Base-by-base conservation (phyloP, 768 basidiomycete species). In the Trametes villosa region DNA sequence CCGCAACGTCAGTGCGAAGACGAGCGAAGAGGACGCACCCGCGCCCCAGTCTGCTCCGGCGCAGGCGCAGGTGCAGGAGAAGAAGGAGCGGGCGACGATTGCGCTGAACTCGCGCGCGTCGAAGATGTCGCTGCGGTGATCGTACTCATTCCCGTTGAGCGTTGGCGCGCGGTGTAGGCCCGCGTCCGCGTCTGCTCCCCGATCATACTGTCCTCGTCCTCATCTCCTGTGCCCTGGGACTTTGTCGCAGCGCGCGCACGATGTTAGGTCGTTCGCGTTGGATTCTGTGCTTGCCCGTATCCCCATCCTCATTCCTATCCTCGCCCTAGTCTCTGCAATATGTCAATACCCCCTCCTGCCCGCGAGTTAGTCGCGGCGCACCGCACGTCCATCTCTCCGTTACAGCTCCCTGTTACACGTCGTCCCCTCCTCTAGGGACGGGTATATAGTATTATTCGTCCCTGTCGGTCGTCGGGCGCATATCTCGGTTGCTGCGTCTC, bases 1-100 rank as follows among this genome's bases (percentile, higher is more conserved):
- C 64, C 78, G 79, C 54, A 83, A 81, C 52, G 87, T 86, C 44
- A 87, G 83, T 66, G 79, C 74, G 2, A 73, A 73, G 9, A 22
- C 41, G 33, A 38, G 12, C 38, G 30, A 30, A 20, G 12, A 9
- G 26, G 45, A 30, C 20, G 45, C 36, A n/a, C n/a, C n/a, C 13
- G 67, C 27, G 13, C 66, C 41, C 7, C 44, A n/a, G 33, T 17
- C 6, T 9, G 36, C 36, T 6, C 36, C 13, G 6, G 36, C 36
- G 36, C 36, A 7, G 15, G 36, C 36, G 30, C 22, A 5, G 44
- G 22, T 15, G 44, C 22, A 45, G 20, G 26, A 45, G 44, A 26
- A 50, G 18, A 26, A 36, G 33, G 63, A 57, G 4, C 46, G 38
- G n/a, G 30, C 57, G 42, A 17, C 42, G 4, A 22, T 20, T 7